Evolutionary conservation across 129 eudicot species (phyloP).

Genomic region (Smallanthus sonchifolius): DNA sequence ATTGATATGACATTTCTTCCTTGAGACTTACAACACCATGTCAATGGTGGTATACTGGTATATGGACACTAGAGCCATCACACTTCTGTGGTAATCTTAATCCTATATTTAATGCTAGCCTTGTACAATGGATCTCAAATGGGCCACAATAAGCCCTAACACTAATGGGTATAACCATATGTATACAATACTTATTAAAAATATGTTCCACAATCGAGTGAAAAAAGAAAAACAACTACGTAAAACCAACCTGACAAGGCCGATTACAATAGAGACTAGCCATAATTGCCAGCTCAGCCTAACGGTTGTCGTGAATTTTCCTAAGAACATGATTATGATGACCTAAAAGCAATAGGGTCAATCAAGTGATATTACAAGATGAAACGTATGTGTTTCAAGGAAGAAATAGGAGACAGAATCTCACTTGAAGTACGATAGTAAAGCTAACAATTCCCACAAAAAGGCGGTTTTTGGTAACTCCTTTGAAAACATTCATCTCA

Average conservation of each 20-base stretch:
- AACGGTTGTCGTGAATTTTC: constrained; percentile 76
- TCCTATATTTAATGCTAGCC: too few relatives aligned
- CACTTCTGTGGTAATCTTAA: too few relatives aligned
- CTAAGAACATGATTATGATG: constrained; percentile 72
- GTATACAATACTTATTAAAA: background rate
- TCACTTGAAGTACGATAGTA: constrained; percentile 75
- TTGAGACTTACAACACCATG: background rate
- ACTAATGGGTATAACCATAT: background rate
- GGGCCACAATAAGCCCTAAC: background rate
- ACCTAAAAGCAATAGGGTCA: constrained; percentile 37
- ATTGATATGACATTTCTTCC: background rate
- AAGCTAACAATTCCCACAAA: constrained; percentile 67
- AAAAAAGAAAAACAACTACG: background rate
- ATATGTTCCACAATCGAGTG: background rate
- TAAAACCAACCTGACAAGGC: constrained; percentile 60
- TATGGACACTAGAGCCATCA: too few relatives aligned
- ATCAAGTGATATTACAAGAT: constrained; percentile 6
- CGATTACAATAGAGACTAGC: constrained; percentile 70
- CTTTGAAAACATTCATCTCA: constrained; percentile 65
- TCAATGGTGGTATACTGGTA: too few relatives aligned
- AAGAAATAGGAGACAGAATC: constrained; percentile 11
- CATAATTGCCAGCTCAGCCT: constrained; percentile 82
- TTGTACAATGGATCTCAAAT: background rate
- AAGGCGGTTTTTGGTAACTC: constrained; percentile 66
- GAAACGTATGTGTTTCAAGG: background rate